These are phyloP conservation scores for Styphnolobium japonicum DNA, from an alignment of 306 rosid species.

Conservation along the genomic window DNA sequence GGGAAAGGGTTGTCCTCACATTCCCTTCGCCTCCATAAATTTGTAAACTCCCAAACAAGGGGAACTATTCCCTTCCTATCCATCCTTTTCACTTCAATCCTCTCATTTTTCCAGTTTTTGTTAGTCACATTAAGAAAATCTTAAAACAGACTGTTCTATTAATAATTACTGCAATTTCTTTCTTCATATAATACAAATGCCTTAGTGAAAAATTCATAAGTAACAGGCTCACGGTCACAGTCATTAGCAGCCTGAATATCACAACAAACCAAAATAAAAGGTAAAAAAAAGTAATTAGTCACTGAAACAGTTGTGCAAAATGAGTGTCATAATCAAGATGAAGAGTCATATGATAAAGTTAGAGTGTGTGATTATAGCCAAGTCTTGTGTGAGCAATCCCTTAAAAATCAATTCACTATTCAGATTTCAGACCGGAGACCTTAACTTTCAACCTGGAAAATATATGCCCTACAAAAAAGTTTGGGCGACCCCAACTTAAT, in stretches of 20 bases:
- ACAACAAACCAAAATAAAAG: neutral
- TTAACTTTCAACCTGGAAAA: neutral
- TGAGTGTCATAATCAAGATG: constrained; percentile 12
- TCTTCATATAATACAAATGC: constrained; percentile 94
- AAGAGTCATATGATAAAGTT: constrained; percentile 6
- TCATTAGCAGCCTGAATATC: constrained; percentile 85
- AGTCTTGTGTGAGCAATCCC: constrained; percentile 14
- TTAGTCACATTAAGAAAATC: constrained; percentile 7
- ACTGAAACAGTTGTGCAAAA: constrained; percentile 5
- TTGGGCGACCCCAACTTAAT: neutral
- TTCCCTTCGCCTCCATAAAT: neutral
- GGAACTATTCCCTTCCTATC: neutral
- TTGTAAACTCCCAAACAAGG: neutral
- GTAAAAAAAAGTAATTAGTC: neutral
- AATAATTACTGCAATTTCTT: constrained; percentile 79
- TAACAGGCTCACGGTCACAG: constrained; percentile 86
- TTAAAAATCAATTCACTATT: neutral
- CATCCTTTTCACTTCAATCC: neutral
- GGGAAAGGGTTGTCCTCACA: neutral
- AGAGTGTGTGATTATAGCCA: neutral
- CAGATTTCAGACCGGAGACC: constrained; percentile 2
- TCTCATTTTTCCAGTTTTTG: neutral
- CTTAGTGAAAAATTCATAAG: constrained; percentile 95
- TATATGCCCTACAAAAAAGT: neutral
- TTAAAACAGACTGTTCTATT: neutral